phyloP scores from a whole-genome alignment of 371 early-diverging fungal species.

The Rhizopus sp. region DNA sequence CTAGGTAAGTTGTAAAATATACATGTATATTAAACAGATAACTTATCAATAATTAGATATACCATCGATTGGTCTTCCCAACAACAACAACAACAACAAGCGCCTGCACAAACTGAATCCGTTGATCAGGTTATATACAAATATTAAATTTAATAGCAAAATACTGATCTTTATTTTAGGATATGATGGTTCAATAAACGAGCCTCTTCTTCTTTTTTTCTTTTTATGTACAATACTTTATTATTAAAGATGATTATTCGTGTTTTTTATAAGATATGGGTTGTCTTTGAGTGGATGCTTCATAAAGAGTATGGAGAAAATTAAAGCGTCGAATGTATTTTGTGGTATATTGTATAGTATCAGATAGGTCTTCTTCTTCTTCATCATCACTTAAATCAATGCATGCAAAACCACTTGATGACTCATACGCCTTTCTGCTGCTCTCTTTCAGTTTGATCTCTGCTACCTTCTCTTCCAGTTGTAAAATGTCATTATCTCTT shows the following conservation, averaged over 20 bases:
- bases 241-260: constrained; percentile 5
- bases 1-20: constrained; percentile 53
- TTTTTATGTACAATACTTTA: constrained; percentile 14
- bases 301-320: constrained; percentile 18
- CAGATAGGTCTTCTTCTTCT: constrained; percentile 10
- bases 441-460: constrained; percentile 6
- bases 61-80: constrained; percentile 48
- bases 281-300: constrained; percentile 8
- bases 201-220: not conserved
- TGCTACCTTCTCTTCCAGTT: constrained; percentile 27
- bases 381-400: constrained; percentile 20
- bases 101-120: constrained; percentile 16
- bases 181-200: constrained; percentile 40
- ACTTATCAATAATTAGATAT: constrained; percentile 28
- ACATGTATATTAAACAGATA: not conserved
- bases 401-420: constrained; percentile 10
- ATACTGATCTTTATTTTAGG: constrained; percentile 14
- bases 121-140: constrained; percentile 24
- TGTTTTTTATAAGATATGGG: constrained; percentile 8
- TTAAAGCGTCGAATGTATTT: constrained; percentile 23
- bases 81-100: constrained; percentile 34
- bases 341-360: constrained; percentile 15
- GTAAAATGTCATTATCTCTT: constrained; percentile 19
- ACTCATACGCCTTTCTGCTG: constrained; percentile 7
- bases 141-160: not conserved